Conservation (phyloP, 1,284 basidiomycete genomes). For the Xerocomus minutiporus region DNA sequence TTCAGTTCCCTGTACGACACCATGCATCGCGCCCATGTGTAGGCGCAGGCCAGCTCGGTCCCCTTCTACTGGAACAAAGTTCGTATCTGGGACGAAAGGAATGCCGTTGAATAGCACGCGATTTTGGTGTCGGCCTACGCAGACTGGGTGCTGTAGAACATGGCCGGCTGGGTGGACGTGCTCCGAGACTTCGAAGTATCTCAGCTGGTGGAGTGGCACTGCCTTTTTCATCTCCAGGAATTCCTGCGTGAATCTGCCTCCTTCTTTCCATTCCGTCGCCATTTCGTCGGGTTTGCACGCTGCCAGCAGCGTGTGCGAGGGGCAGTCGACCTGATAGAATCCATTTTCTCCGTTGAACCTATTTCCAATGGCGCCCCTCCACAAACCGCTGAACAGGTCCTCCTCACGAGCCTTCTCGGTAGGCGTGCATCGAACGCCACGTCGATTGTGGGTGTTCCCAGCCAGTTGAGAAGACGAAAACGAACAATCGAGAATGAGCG, state of each 20-base stretch:
- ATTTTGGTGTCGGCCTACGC: constrained; percentile 44
- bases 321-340: constrained; percentile 42
- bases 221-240: constrained; percentile 45
- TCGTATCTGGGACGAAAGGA: constrained; percentile 48
- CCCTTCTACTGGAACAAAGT: constrained; percentile 42
- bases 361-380: constrained; percentile 44
- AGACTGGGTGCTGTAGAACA: constrained; percentile 45
- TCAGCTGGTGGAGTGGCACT: constrained; percentile 48
- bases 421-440: constrained; percentile 51
- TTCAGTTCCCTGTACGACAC: constrained; percentile 55
- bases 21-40: constrained; percentile 55
- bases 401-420: constrained; percentile 46
- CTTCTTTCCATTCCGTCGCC: constrained; percentile 55
- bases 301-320: constrained; percentile 50
- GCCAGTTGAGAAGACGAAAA: constrained; percentile 45
- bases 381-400: constrained; percentile 51
- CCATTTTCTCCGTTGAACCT: constrained; percentile 38
- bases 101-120: constrained; percentile 52
- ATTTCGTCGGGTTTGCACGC: constrained; percentile 50
- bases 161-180: constrained; percentile 35
- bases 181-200: constrained; percentile 47
- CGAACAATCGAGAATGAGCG: constrained; percentile 60
- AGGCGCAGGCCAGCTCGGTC: constrained; percentile 42
- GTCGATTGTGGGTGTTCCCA: constrained; percentile 39
- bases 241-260: constrained; percentile 54